Percentiles rank a stretch among this genome's conserved stretches.
phyloP scores from a whole-genome alignment of 176 grass and related monocot species.

The Bothriochloa decipiens region DNA sequence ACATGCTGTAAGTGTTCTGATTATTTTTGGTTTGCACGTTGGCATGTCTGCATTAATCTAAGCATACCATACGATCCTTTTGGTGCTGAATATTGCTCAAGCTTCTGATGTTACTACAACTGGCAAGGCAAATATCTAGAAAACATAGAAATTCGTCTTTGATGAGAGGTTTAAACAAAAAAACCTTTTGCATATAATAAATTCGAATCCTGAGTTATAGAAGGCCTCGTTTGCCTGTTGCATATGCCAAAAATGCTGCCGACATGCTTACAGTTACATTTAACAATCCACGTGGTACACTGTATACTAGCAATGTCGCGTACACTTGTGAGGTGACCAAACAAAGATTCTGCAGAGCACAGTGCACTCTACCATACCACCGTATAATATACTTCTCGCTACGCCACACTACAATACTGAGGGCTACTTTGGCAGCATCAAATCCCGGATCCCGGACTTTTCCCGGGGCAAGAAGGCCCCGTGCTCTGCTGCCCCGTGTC shows the following conservation, averaged over 20 bases:
- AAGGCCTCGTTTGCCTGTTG: not conserved
- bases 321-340: constrained; percentile 10
- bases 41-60: too few species aligned
- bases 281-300: not conserved
- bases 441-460: too few species aligned
- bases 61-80: too few species aligned
- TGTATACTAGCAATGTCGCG: constrained; percentile 4
- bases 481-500: too few species aligned
- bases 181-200: not conserved
- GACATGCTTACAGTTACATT: constrained; percentile 7
- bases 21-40: too few species aligned
- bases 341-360: not conserved
- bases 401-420: not conserved
- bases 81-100: too few species aligned
- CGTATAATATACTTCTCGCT: not conserved
- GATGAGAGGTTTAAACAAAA: not conserved
- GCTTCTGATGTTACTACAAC: too few species aligned
- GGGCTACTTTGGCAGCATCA: too few species aligned
- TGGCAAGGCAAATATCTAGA: not conserved
- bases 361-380: not conserved
- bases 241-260: not conserved
- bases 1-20: too few species aligned
- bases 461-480: too few species aligned
- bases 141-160: not conserved
- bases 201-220: not conserved